Percentiles rank a stretch among this genome's conserved stretches.
These are phyloP conservation scores for Leishmania guyanensis DNA, from an alignment of 208 protist species.

Conservation along the genomic window DNA sequence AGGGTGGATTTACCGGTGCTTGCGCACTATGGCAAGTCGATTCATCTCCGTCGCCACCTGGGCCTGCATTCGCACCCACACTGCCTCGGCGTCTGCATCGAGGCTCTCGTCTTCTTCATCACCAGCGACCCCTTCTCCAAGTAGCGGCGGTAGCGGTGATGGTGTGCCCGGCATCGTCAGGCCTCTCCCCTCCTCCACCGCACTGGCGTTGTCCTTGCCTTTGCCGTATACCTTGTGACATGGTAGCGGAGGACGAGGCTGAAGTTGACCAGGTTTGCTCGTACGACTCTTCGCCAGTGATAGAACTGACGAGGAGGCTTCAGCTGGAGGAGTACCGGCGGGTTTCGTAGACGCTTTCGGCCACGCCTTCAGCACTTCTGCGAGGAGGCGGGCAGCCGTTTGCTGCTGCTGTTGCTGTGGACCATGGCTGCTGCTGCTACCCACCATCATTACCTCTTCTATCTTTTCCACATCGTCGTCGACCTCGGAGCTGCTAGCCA, in stretches of 20 bases:
- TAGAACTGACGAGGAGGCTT: neutral
- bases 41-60: conserved; percentile 56
- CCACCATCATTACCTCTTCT: neutral
- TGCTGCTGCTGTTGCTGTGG: neutral
- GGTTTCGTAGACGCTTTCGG: neutral
- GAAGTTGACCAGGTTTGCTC: neutral
- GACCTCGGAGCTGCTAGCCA: neutral
- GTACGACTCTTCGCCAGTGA: neutral
- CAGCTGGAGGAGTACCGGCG: neutral
- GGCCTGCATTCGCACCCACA: conserved; percentile 35
- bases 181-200: neutral
- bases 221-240: neutral
- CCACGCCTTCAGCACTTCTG: neutral
- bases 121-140: neutral
- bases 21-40: conserved; percentile 50
- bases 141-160: neutral
- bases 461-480: neutral
- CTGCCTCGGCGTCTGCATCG: conserved; percentile 27
- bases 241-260: neutral
- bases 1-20: conserved; percentile 37
- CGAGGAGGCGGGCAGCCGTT: neutral
- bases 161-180: neutral
- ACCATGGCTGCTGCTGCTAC: neutral
- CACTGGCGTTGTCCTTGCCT: neutral
- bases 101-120: neutral